A percentile compares a stretch with the other conserved stretches of the same genome.
Evolutionary conservation across 345 rosid genomes (phyloP).

Genomic region (Murraya paniculata): DNA sequence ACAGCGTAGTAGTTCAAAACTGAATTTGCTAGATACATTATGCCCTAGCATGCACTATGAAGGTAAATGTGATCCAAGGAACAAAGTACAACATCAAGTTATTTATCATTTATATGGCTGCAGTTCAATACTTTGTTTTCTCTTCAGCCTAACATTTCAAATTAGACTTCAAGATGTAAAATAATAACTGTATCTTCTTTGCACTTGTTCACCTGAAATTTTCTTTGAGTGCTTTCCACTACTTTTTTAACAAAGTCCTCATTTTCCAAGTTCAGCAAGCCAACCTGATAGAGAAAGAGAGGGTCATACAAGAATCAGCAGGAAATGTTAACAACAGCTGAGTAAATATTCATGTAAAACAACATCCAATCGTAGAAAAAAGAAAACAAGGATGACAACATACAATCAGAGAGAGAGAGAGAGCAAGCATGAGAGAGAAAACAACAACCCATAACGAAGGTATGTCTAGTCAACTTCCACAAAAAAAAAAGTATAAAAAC

Average conservation of each 20-base stretch:
- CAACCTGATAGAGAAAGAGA: slow-evolving; percentile 48
- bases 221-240: slow-evolving; percentile 51
- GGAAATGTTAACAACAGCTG: neutral
- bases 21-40: neutral
- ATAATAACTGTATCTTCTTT: neutral
- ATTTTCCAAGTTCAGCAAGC: slow-evolving; percentile 87
- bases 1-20: neutral
- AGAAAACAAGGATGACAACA: neutral
- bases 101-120: neutral
- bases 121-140: neutral
- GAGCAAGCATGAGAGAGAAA: no score
- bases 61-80: neutral
- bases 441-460: neutral
- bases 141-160: neutral
- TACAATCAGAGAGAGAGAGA: neutral
- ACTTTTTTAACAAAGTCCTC: slow-evolving; percentile 71
- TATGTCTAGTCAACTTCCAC: neutral
- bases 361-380: neutral
- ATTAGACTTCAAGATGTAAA: neutral
- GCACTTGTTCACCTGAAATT: slow-evolving; percentile 64
- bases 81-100: neutral
- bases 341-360: no score
- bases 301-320: neutral
- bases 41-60: neutral
- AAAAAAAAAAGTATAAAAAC: neutral